Percentiles rank a stretch among this genome's conserved stretches.
Evolutionary conservation across 148 eudicot species (phyloP).

Genomic region (Fallopia convolvulus): DNA sequence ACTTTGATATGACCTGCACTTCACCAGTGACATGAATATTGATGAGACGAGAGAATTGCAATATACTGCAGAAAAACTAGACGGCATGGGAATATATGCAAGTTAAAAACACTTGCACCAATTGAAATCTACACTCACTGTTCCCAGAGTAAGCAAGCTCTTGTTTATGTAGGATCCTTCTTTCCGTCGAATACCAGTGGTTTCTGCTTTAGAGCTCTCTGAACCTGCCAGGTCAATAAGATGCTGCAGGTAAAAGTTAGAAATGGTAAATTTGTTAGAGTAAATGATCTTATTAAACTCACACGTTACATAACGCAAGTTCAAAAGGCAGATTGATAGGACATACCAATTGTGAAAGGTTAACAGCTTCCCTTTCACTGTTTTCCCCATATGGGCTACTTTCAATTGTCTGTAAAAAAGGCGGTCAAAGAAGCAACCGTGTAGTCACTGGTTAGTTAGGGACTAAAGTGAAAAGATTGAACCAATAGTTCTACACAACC

Average conservation of each 20-base stretch:
- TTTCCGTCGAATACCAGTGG: constrained; percentile 83
- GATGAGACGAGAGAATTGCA: neutral
- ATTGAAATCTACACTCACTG: constrained; percentile 50
- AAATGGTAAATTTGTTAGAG: constrained; percentile 18
- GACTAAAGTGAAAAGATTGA: constrained; percentile 7
- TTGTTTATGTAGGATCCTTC: constrained; percentile 97
- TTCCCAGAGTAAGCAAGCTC: constrained; percentile 95
- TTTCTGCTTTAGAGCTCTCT: constrained; percentile 98
- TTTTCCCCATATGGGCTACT: constrained; percentile 94
- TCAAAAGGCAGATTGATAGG: neutral
- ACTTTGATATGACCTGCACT: constrained; percentile 85
- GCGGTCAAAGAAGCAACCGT: neutral
- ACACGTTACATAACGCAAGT: neutral
- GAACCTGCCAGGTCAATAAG: constrained; percentile 99
- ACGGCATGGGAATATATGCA: neutral
- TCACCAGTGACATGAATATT: constrained; percentile 7
- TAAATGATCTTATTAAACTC: neutral
- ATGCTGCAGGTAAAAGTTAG: constrained; percentile 75
- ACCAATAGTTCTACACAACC: neutral
- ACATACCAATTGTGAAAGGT: constrained; percentile 88
- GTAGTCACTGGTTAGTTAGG: neutral
- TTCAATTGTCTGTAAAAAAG: constrained; percentile 72
- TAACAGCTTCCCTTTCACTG: constrained; percentile 75
- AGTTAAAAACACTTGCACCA: neutral
- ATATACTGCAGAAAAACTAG: neutral